Evolutionary conservation across 495 filamentous ascomycete species (phyloP), one percentile per base, ranked within the genome.

Genomic region (Rusavskia elegans): DNA sequence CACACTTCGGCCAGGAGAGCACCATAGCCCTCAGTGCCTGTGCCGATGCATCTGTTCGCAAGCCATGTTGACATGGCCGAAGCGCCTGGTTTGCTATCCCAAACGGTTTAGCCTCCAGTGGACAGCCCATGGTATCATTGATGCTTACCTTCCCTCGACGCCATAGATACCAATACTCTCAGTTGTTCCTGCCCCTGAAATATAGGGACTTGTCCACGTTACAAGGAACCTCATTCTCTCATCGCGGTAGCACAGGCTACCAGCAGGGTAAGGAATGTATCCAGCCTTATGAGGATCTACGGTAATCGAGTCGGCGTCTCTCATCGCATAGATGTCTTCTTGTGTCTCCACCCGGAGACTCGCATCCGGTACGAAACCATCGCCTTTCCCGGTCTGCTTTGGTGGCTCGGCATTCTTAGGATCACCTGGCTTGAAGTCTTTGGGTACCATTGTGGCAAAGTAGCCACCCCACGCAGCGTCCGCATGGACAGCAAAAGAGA

Each of bases 391-490:
- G 50, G 42, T 62, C 49, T 56, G 52, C 10, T 45, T 51, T 29
- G 51, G 58, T 40, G 53, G 25, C 21, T 45, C 37, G 36, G 46
- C 49, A 14, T 49, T 48, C 10, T 54, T 35, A 14, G 48, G 48
- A 53, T 64, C 55, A 8, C 55, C 49, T 1, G 58, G 49, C 29
- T 54, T 50, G 37, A 52, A 57, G 17, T 54, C 58, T 17, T 51
- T 56, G 5, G 61, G 65, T 25, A 72, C 52, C 68, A 72, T 70
- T 0, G 68, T 62, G 50, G 61, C 59, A 55, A 77, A 75, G 52
- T 75, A 77, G 5, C 72, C 72, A 23, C 72, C 71, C 73, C 72
- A 75, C 0, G 71, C 71, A 5, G 69, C 69, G 56, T 74, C 72
- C 6, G 59, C 65, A 53, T 75, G 72, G 0, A 75, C 59, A 16